These are phyloP conservation scores for Candida nemodendra DNA, from an alignment of 805 yeast genomes.

Conservation along the genomic window DNA sequence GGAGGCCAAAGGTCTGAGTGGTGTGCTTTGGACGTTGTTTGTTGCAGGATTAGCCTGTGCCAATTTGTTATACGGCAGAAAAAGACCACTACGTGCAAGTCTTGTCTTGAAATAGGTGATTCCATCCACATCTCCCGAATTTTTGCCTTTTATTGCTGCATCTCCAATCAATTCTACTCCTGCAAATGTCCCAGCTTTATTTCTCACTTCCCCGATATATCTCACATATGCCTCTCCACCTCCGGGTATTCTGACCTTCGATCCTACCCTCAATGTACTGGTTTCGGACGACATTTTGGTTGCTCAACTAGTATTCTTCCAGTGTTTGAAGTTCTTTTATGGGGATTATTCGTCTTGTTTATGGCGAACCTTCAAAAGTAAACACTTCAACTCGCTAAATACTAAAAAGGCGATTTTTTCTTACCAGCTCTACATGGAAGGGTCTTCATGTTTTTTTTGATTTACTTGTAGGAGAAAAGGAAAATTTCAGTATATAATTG, in stretches of 20 bases:
- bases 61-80: slow-evolving; percentile 56
- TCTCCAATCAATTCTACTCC: slow-evolving; percentile 84
- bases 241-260: slow-evolving; percentile 50
- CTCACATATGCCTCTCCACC: slow-evolving; percentile 66
- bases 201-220: slow-evolving; percentile 70
- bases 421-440: too few relatives aligned
- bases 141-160: slow-evolving; percentile 67
- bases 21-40: slow-evolving; percentile 2
- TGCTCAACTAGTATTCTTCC: too few relatives aligned
- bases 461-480: too few relatives aligned
- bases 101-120: slow-evolving; percentile 63
- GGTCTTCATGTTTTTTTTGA: too few relatives aligned
- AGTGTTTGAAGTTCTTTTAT: too few relatives aligned
- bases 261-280: slow-evolving; percentile 14
- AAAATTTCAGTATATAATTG: too few relatives aligned
- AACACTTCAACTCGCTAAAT: too few relatives aligned
- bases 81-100: slow-evolving; percentile 69
- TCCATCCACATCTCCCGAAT: slow-evolving; percentile 81
- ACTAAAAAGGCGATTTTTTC: too few relatives aligned
- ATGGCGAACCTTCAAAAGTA: too few relatives aligned
- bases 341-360: too few relatives aligned
- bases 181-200: slow-evolving; percentile 74
- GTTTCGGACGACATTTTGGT: background rate
- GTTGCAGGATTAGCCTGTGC: slow-evolving; percentile 17
- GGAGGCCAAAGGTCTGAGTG: slow-evolving; percentile 13